A percentile compares a stretch with the other conserved stretches of the same genome.
Evolutionary conservation across 2,329 filamentous ascomycete genomes (phyloP).

Genomic region (Epichloe elymi): DNA sequence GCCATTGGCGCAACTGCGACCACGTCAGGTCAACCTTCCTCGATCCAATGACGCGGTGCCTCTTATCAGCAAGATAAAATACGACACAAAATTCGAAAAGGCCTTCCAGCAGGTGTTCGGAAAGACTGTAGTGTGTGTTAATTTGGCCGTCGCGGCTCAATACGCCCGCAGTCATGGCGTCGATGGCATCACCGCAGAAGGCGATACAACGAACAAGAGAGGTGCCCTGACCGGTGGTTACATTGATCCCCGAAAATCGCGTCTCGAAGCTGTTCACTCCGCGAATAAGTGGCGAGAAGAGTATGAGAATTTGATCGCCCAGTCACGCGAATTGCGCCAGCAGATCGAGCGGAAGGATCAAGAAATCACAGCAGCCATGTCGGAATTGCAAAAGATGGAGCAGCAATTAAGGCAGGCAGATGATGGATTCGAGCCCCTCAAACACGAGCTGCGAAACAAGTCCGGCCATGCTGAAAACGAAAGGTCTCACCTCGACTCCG

Average conservation of each 20-base stretch:
- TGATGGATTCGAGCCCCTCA: slow-evolving; percentile 67
- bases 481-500: slow-evolving; percentile 59
- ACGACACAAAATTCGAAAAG: slow-evolving; percentile 61
- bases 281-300: slow-evolving; percentile 64
- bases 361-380: slow-evolving; percentile 74
- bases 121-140: slow-evolving; percentile 87
- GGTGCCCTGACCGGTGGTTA: slow-evolving; percentile 93
- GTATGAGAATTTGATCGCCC: slow-evolving; percentile 52
- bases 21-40: slow-evolving; percentile 61
- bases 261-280: slow-evolving; percentile 69
- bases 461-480: slow-evolving; percentile 61
- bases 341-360: slow-evolving; percentile 74
- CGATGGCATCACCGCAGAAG: slow-evolving; percentile 86
- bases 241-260: slow-evolving; percentile 73
- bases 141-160: slow-evolving; percentile 72
- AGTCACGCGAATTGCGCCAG: slow-evolving; percentile 51
- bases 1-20: slow-evolving; percentile 70
- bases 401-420: slow-evolving; percentile 68
- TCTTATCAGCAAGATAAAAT: slow-evolving; percentile 73
- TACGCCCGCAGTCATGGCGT: slow-evolving; percentile 87
- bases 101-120: slow-evolving; percentile 94
- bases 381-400: slow-evolving; percentile 70
- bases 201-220: slow-evolving; percentile 88
- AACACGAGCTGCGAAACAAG: slow-evolving; percentile 63
- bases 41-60: slow-evolving; percentile 78